Base-by-base conservation (phyloP, 371 early-diverging fungal species). In the Fennellomyces sp. region DNA sequence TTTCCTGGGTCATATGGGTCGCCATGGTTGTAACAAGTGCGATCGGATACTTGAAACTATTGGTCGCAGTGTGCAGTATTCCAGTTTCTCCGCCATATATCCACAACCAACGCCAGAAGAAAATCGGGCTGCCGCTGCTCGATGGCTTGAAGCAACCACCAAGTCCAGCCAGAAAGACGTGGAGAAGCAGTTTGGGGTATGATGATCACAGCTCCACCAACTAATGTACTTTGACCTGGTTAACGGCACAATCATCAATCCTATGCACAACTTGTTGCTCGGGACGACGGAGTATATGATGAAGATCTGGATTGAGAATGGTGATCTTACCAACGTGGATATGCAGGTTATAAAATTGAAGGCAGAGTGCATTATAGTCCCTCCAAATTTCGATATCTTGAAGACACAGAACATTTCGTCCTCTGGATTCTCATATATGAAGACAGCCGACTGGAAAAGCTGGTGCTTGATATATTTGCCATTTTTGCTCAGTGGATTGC, bases 211-310 rank as follows among this genome's bases (percentile, higher is more conserved):
- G 35, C 47, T 61, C n/a, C 51, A 50, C 19, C 1, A 25, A 5
- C 27, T 56, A 2, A 38, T 23, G 10, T 61, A 61, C 19, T 55
- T 51, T 28, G 57, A 63, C 36, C 2, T 36, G 2, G 21, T 57
- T 5, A 5, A 45, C 6, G 45, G 39, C 47, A n/a, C 57, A 21
- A 23, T 52, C n/a, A 21, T 52, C 4, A 52, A 57, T 41, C 52
- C 52, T 0, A 63, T 63, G 63, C 63, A 57, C 19, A 63, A 57
- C 26, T n/a, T 52, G 0, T 52, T 7, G 8, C 39, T 56, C 1
- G 62, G 62, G 4, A 56, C 56, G 12, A 31, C 36, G 12, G 51
- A 55, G 42, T 15, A 36, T 12, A 36, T 58, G 55, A 41, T 26
- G n/a, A 11, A 17, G 23, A 25, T 6, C 11, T 26, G 55, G 55